phyloP scores from a whole-genome alignment of 2,329 filamentous ascomycete genomes.

The Aspergillus pseudotamarii region DNA sequence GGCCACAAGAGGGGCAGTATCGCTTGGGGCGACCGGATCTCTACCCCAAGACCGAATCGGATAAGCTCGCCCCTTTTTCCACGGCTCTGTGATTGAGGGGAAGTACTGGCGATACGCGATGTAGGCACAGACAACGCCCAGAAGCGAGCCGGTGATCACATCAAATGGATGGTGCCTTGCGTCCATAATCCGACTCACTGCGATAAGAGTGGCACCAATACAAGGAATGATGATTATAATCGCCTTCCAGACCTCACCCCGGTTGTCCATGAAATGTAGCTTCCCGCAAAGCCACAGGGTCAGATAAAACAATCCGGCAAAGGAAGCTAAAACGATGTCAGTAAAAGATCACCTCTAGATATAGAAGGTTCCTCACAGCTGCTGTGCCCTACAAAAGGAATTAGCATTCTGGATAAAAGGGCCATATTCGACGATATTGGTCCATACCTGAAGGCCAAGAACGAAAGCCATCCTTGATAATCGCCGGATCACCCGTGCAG shows the following conservation, averaged over 20 bases:
- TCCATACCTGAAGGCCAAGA: conserved; percentile 58
- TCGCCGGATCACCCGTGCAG: conserved; percentile 53
- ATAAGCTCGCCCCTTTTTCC: conserved; percentile 62
- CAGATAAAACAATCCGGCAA: conserved; percentile 62
- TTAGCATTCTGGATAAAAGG: conserved; percentile 19
- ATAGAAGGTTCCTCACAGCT: conserved; percentile 19
- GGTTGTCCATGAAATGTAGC: conserved; percentile 61
- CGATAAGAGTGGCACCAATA: conserved; percentile 57
- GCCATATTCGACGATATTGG: not conserved
- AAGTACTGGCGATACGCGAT: conserved; percentile 63
- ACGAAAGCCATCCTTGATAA: conserved; percentile 62
- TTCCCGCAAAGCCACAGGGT: conserved; percentile 63
- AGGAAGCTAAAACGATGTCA: conserved; percentile 50
- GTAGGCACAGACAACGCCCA: conserved; percentile 57
- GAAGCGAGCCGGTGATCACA: conserved; percentile 57
- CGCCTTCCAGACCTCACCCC: conserved; percentile 63
- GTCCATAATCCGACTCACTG: conserved; percentile 63
- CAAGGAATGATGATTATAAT: conserved; percentile 57
- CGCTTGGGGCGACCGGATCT: conserved; percentile 37
- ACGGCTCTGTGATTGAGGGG: conserved; percentile 57
- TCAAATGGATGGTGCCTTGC: conserved; percentile 65
- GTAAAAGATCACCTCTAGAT: not conserved
- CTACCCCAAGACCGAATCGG: conserved; percentile 61
- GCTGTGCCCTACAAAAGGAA: conserved; percentile 21
- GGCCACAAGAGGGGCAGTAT: conserved; percentile 6